Evolutionary conservation across 2,329 filamentous ascomycete species (phyloP).

Genomic region (Ramularia endophylla): DNA sequence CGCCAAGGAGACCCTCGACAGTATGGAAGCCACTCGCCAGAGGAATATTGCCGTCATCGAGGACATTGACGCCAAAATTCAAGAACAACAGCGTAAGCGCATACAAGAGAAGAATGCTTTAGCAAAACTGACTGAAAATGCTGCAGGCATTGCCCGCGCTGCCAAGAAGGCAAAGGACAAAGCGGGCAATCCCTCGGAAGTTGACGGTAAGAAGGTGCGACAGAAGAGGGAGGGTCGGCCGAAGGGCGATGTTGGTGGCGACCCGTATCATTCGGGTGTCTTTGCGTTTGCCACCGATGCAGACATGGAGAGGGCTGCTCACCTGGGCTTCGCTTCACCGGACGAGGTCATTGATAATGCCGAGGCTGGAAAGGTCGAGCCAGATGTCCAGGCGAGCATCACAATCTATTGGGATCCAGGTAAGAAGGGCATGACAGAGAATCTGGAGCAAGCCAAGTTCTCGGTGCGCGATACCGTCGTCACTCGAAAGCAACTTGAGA

Average conservation of each 20-base stretch:
- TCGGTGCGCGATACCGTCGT: conserved; percentile 28
- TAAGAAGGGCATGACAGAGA: conserved; percentile 27
- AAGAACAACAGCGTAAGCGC: conserved; percentile 25
- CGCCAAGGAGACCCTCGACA: conserved; percentile 19
- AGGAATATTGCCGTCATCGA: conserved; percentile 24
- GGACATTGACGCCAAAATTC: conserved; percentile 21
- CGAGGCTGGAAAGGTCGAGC: conserved; percentile 18
- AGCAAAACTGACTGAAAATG: conserved; percentile 3
- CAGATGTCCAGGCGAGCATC: conserved; percentile 22
- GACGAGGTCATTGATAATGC: conserved; percentile 28
- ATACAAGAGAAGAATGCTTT: neutral
- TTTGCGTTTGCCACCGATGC: conserved; percentile 23
- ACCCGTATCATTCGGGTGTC: conserved; percentile 27
- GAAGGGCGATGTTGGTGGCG: conserved; percentile 19
- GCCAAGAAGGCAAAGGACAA: conserved; percentile 14
- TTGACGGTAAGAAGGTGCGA: conserved; percentile 18
- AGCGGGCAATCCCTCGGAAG: conserved; percentile 9
- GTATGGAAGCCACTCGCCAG: conserved; percentile 21
- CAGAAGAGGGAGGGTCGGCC: conserved; percentile 12
- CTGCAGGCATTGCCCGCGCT: conserved; percentile 18
- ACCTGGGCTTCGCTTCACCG: conserved; percentile 14
- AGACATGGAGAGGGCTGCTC: conserved; percentile 9
- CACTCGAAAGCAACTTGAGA: conserved; percentile 27
- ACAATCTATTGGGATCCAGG: conserved; percentile 31
- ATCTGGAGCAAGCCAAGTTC: conserved; percentile 28